Percentiles rank a stretch among this genome's conserved stretches.
These are phyloP conservation scores for Sicyos baderoa DNA, from an alignment of 306 rosid species.

Conservation along the genomic window DNA sequence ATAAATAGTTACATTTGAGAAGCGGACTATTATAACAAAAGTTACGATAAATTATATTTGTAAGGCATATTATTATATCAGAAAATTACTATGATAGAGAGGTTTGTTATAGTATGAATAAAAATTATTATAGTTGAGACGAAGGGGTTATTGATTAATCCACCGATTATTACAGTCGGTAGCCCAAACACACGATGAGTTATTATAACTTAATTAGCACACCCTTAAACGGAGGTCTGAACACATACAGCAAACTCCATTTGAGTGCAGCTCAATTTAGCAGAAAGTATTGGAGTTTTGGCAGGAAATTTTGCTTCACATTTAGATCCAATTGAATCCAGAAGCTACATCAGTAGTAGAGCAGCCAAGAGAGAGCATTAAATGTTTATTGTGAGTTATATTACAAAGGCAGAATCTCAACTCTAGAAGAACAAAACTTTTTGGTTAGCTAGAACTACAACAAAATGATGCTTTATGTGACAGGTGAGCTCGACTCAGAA, in stretches of 20 bases:
- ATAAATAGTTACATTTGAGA: no score
- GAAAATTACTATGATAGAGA: no score
- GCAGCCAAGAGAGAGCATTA: not conserved
- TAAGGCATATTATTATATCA: no score
- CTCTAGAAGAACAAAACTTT: constrained; percentile 1
- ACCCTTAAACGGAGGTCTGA: no score
- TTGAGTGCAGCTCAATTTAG: not conserved
- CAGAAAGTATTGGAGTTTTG: not conserved
- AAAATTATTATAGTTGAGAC: no score
- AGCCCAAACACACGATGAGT: no score
- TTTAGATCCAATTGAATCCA: not conserved
- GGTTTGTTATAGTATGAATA: no score
- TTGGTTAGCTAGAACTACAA: constrained; percentile 14
- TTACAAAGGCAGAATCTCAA: not conserved
- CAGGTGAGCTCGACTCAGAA: not conserved
- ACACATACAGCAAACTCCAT: not conserved
- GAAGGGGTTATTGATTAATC: no score
- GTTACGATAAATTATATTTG: no score
- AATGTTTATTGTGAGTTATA: not conserved
- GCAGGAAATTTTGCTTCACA: constrained; percentile 2
- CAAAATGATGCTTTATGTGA: not conserved
- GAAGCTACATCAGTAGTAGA: constrained; percentile 8
- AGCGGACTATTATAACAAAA: no score
- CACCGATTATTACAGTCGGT: no score
- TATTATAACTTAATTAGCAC: no score